Conservation (phyloP, 2,329 filamentous ascomycete genomes). For the Neonectria neomacrospora region DNA sequence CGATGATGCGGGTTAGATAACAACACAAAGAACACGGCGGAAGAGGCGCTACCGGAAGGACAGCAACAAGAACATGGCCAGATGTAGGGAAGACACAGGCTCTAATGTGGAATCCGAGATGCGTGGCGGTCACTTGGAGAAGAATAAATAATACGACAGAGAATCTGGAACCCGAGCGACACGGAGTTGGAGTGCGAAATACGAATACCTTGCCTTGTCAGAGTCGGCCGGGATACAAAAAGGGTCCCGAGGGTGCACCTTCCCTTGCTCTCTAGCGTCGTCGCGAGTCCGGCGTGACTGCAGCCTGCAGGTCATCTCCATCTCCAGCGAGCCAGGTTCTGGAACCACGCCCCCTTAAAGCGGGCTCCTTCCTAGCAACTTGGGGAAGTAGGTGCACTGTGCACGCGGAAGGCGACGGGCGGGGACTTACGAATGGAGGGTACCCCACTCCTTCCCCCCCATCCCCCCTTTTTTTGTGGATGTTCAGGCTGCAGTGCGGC, state of each 20-base stretch:
- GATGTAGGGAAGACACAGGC: neutral
- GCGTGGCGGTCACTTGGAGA: constrained; percentile 2
- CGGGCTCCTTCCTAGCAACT: no score
- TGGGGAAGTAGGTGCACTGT: constrained; percentile 9
- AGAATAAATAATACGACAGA: constrained; percentile 25
- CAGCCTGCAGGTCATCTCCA: constrained; percentile 1
- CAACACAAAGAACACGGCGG: neutral
- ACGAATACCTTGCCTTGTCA: constrained; percentile 2
- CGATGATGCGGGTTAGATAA: neutral
- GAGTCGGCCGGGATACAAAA: constrained; percentile 42
- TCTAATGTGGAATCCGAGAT: constrained; percentile 1
- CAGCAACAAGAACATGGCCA: neutral
- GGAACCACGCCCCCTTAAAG: constrained; percentile 25
- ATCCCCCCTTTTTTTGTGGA: neutral
- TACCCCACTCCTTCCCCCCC: no score
- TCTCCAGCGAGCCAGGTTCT: constrained; percentile 26
- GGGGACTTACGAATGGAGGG: no score
- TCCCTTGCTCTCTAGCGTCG: constrained; percentile 30
- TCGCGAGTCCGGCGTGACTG: constrained; percentile 3
- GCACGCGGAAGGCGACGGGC: neutral
- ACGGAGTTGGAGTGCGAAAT: constrained; percentile 23
- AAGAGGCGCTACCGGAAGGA: constrained; percentile 1
- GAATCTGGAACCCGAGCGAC: constrained; percentile 19
- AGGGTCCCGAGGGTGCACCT: constrained; percentile 35
- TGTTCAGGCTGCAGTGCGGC: neutral